Conservation (phyloP, 1,284 basidiomycete genomes). For the Salmacisia buchloeana region DNA sequence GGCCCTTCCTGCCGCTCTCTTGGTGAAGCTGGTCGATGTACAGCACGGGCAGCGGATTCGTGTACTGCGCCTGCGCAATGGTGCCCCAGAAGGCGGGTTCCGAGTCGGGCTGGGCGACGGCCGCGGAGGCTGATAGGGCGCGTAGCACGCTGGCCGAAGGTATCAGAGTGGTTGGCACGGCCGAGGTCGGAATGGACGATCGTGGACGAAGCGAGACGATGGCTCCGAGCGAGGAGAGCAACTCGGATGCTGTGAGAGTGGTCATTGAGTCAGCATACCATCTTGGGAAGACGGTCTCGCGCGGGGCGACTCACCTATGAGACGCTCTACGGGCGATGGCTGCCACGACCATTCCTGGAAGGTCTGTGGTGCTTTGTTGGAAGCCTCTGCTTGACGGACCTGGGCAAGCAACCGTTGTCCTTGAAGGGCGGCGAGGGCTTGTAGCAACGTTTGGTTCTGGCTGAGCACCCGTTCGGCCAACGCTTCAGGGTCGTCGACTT, state of each 20-base stretch:
- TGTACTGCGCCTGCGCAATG: not conserved
- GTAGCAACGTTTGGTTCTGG: slow-evolving; percentile 2
- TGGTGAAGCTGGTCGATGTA: not conserved
- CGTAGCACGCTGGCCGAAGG: not conserved
- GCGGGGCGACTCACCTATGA: not conserved
- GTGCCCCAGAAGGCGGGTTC: slow-evolving; percentile 3
- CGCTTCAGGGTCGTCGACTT: not conserved
- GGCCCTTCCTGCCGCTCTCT: not conserved
- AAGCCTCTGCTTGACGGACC: not conserved
- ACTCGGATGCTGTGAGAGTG: not conserved
- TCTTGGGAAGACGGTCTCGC: not conserved
- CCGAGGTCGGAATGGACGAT: not conserved
- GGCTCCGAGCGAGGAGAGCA: not conserved
- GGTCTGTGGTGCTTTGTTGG: not conserved
- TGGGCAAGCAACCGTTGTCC: not conserved
- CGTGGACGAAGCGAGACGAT: not conserved
- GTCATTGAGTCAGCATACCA: not conserved
- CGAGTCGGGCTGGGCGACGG: not conserved
- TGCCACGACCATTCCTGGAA: not conserved
- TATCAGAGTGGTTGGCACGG: not conserved
- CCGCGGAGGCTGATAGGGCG: not conserved
- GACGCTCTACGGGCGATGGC: not conserved
- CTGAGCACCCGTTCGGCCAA: not conserved
- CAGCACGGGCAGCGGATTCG: not conserved
- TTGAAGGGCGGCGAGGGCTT: slow-evolving; percentile 1